Conservation (phyloP, 768 basidiomycete species). For the Boletus rex-veris region DNA sequence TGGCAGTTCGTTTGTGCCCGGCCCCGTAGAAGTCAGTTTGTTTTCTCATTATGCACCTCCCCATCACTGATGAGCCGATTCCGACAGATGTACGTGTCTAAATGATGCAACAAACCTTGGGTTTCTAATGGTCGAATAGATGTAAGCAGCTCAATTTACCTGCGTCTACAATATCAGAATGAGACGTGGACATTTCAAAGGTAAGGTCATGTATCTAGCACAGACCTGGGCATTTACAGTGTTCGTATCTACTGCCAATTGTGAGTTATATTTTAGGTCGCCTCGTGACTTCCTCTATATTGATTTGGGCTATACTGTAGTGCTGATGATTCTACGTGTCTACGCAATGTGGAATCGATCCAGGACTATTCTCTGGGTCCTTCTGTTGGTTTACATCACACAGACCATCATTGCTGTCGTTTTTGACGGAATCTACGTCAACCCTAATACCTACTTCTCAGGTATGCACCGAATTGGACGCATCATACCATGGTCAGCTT, state of each 20-base stretch:
- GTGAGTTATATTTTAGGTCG: background rate
- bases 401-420: background rate
- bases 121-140: background rate
- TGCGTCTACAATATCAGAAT: no score
- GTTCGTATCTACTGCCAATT: background rate
- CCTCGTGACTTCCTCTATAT: background rate
- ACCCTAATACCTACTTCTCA: background rate
- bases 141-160: background rate
- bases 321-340: conserved; percentile 2
- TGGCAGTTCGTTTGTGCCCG: background rate
- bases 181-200: background rate
- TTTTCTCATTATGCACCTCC: background rate
- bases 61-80: background rate
- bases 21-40: background rate
- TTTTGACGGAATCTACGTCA: background rate
- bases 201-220: background rate
- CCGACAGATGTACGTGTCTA: background rate
- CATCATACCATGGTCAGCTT: no score
- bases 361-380: background rate
- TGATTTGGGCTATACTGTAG: background rate
- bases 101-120: background rate
- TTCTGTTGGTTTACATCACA: background rate
- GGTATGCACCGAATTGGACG: background rate
- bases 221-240: background rate
- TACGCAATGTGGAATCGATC: background rate